Evolutionary conservation across 2,329 filamentous ascomycete species (phyloP), one percentile per base, ranked within the genome.

Genomic region (Aspergillus sojae): DNA sequence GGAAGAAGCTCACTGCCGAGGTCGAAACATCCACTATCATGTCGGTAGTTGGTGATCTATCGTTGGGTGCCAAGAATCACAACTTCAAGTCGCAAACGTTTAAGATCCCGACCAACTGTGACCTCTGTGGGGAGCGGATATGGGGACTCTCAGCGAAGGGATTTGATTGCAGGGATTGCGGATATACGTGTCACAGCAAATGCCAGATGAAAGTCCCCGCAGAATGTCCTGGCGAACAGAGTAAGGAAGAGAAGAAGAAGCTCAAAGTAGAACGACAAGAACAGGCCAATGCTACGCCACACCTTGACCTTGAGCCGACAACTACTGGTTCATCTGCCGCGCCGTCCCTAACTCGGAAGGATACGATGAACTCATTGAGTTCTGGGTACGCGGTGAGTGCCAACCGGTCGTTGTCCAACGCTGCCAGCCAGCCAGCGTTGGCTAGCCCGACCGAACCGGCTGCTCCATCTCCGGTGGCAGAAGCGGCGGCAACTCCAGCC

Each of bases 11-110:
- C 48, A 95, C 91, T 2, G 93, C 93, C 41, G 95, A 98, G 77
- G 91, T 97, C 19, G 95, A 99, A 79, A 94, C 94, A 10, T 90
- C 91, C 1, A 97, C 94, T 2, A 96, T 99, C 74, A 94, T 93
- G n/a, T 84, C 89, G 11, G 91, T 89, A 0, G 94, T 97, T 3
- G 95, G 95, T 41, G 95, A 99, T 75, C 86, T 99, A 60, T 97
- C 94, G 2, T 83, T 97, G 23, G 94, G 94, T 21, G 94, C 94
- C 12, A 93, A 93, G 76, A 97, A 94, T 73, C 95, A 99, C 82
- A 95, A 96, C 74, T 99, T 99, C 85, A 97, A 96, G 79, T 89
- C 92, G n/a, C 93, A 98, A 75, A 98, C 95, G 0, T 99, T 98
- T 85, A 98, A 98, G 78, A 97, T 99, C 65, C 96, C 96, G 0